A percentile compares a stretch with the other conserved stretches of the same genome.
Evolutionary conservation across 495 filamentous ascomycete species (phyloP).

Genomic region (Lentithecium fluviatile): DNA sequence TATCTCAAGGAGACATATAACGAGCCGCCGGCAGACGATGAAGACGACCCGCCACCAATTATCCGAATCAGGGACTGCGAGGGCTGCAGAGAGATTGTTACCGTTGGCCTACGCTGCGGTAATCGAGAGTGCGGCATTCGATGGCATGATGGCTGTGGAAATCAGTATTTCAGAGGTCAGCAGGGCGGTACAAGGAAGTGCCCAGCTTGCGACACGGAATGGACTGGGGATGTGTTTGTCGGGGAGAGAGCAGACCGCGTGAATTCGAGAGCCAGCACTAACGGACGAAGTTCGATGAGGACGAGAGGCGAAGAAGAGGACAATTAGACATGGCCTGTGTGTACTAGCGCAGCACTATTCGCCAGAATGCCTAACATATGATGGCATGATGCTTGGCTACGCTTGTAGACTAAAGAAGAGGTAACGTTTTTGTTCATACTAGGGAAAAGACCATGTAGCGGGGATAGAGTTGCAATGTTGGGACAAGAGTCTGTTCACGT

Average conservation of each 20-base stretch:
- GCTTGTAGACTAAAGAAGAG: no score
- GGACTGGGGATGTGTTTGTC: slow-evolving; percentile 74
- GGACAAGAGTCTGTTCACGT: no score
- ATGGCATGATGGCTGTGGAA: slow-evolving; percentile 20
- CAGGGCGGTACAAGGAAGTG: slow-evolving; percentile 47
- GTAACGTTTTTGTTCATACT: no score
- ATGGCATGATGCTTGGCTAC: no score
- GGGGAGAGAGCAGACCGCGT: slow-evolving; percentile 66
- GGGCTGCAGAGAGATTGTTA: slow-evolving; percentile 89
- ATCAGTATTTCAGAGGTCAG: slow-evolving; percentile 1
- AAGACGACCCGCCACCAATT: slow-evolving; percentile 51
- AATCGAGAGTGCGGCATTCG: slow-evolving; percentile 45
- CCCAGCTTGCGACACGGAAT: slow-evolving; percentile 67
- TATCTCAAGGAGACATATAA: slow-evolving; percentile 89
- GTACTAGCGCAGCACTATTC: no score
- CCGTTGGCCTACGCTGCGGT: slow-evolving; percentile 46
- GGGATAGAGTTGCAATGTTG: no score
- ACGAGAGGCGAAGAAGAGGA: no score
- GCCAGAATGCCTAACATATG: no score
- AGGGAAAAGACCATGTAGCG: no score
- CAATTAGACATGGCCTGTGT: no score
- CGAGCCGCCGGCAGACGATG: slow-evolving; percentile 56
- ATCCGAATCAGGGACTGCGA: slow-evolving; percentile 78
- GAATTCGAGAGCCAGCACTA: no score
- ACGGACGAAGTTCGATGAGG: no score